Evolutionary conservation across 768 basidiomycete genomes (phyloP).

Genomic region (Boletus tomentosulus): DNA sequence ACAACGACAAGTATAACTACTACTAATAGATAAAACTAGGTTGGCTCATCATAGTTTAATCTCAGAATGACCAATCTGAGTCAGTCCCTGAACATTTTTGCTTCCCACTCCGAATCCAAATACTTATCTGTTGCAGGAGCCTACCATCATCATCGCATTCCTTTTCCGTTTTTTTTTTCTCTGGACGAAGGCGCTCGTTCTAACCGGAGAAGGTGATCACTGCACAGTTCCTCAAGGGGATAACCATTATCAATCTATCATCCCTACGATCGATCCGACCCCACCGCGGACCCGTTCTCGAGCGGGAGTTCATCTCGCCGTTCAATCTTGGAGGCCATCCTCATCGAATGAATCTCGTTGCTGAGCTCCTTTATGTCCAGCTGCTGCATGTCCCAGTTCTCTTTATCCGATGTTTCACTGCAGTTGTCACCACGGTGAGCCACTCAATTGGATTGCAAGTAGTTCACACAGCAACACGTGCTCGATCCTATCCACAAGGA

Average conservation of each 20-base stretch:
- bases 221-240: slow-evolving; percentile 7
- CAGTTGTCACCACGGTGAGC: neutral
- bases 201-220: slow-evolving; percentile 11
- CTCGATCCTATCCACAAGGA: slow-evolving; percentile 1
- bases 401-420: slow-evolving; percentile 3
- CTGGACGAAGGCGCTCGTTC: slow-evolving; percentile 3
- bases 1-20: no score
- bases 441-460: neutral
- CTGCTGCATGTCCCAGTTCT: neutral
- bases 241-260: neutral
- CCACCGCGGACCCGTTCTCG: slow-evolving; percentile 12
- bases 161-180: neutral
- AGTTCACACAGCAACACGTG: slow-evolving; percentile 11
- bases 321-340: slow-evolving; percentile 12
- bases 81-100: neutral
- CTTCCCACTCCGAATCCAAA: neutral
- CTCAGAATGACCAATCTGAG: no score
- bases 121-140: neutral
- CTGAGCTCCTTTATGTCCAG: neutral
- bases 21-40: neutral
- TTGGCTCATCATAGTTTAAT: neutral
- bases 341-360: slow-evolving; percentile 2
- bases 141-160: neutral
- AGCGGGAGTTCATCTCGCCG: slow-evolving; percentile 6
- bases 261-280: slow-evolving; percentile 19